Evolutionary conservation across 495 filamentous ascomycete species (phyloP).

Genomic region (Pyrenopolyporus hunteri): DNA sequence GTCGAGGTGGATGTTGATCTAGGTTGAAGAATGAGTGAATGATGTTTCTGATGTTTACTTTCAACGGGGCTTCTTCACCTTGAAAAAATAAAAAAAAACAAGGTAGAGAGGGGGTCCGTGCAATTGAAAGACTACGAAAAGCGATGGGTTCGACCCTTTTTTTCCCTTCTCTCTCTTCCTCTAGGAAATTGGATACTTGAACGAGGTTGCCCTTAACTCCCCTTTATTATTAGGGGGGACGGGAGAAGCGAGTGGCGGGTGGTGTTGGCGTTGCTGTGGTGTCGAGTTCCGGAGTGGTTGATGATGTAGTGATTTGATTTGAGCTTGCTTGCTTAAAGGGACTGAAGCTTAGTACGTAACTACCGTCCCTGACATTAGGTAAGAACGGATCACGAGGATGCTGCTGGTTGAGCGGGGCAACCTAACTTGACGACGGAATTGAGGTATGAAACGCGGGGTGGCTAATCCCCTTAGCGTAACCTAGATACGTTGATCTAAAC

Average conservation of each 20-base stretch:
- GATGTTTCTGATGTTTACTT: conserved; percentile 1
- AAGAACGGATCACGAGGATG: conserved; percentile 37
- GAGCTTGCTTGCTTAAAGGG: background rate
- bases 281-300: background rate
- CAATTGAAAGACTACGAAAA: background rate
- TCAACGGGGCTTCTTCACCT: background rate
- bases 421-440: conserved; percentile 13
- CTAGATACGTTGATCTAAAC: background rate
- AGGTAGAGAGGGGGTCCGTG: background rate
- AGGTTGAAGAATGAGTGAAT: conserved; percentile 10
- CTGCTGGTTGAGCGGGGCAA: conserved; percentile 33
- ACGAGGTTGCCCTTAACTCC: no score
- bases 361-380: conserved; percentile 28
- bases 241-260: no score
- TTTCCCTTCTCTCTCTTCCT: no score
- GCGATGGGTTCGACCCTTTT: no score
- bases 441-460: conserved; percentile 34
- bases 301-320: conserved; percentile 10
- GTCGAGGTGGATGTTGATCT: background rate
- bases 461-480: no score
- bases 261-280: no score
- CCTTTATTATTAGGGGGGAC: no score
- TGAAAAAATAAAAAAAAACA: background rate
- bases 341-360: background rate
- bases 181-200: no score